Conservation (phyloP, 2,329 filamentous ascomycete species). For the Hypoxylon sp. region DNA sequence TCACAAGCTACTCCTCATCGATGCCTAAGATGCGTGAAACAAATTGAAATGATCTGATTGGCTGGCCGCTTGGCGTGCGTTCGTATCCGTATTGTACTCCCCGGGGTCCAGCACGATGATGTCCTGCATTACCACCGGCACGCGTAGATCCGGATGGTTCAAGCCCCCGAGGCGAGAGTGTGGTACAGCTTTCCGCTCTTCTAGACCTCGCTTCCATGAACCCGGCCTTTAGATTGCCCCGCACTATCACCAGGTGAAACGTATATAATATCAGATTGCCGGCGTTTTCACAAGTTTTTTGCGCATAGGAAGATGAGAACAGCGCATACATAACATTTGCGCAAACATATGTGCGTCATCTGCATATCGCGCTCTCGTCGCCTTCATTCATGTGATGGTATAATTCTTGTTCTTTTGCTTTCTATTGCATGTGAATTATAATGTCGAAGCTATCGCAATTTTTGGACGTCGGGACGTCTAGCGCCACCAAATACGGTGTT, state of each 20-base stretch:
- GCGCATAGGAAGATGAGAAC: background rate
- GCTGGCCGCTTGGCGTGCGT: slow-evolving; percentile 8
- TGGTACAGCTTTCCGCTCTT: background rate
- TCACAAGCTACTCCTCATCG: slow-evolving; percentile 2
- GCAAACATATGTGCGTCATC: slow-evolving; percentile 6
- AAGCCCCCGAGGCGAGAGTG: background rate
- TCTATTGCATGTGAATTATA: slow-evolving; percentile 4
- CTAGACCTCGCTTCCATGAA: slow-evolving; percentile 1
- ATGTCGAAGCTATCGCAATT: slow-evolving; percentile 23
- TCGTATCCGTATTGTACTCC: slow-evolving; percentile 37
- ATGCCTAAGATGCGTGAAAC: slow-evolving; percentile 3
- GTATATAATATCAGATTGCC: slow-evolving; percentile 21
- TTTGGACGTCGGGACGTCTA: slow-evolving; percentile 36
- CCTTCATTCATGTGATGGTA: slow-evolving; percentile 1
- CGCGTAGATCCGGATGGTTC: slow-evolving; percentile 19
- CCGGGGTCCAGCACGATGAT: slow-evolving; percentile 11
- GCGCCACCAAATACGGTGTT: slow-evolving; percentile 39
- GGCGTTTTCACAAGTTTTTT: background rate
- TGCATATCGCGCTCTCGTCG: slow-evolving; percentile 10
- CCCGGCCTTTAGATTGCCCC: slow-evolving; percentile 16
- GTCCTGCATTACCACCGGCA: slow-evolving; percentile 16
- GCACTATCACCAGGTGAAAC: slow-evolving; percentile 12
- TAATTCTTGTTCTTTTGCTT: background rate
- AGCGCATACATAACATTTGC: background rate
- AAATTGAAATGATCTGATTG: slow-evolving; percentile 31